These are phyloP conservation scores for Magnusiomyces suaveolens DNA, from an alignment of 1,139 yeast species.

Conservation along the genomic window DNA sequence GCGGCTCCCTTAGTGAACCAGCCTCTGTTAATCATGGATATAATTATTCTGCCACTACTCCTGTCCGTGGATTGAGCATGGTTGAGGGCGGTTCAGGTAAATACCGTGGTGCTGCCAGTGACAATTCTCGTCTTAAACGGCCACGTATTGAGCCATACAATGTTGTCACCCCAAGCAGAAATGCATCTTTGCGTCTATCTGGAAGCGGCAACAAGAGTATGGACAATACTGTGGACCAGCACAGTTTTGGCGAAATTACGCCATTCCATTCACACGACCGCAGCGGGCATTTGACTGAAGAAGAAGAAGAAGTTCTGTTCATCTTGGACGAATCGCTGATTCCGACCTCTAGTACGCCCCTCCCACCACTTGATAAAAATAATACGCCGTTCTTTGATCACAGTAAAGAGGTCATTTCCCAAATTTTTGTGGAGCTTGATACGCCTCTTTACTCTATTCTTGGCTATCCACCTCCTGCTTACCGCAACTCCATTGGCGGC, in stretches of 20 bases:
- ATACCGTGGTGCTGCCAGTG: neutral
- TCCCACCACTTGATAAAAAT: constrained; percentile 43
- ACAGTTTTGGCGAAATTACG: constrained; percentile 4
- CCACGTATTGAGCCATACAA: neutral
- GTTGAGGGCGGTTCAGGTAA: neutral
- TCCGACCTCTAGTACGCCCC: constrained; percentile 28
- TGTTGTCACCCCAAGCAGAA: neutral
- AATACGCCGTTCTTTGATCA: constrained; percentile 36
- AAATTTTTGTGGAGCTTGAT: constrained; percentile 28
- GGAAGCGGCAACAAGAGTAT: constrained; percentile 4
- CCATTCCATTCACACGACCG: constrained; percentile 3
- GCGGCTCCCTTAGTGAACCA: neutral
- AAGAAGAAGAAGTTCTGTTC: constrained; percentile 30
- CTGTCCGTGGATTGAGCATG: neutral
- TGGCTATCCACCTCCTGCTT: neutral
- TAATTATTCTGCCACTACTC: neutral
- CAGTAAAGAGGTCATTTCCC: constrained; percentile 48
- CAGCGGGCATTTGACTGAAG: constrained; percentile 21
- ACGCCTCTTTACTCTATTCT: neutral
- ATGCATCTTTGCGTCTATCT: neutral
- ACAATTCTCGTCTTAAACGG: neutral
- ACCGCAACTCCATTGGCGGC: neutral
- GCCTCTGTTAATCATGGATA: neutral
- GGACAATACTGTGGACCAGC: constrained; percentile 1
- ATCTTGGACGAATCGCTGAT: constrained; percentile 20